A percentile compares a stretch with the other conserved stretches of the same genome.
These are phyloP conservation scores for Tarenaya hassleriana DNA, from an alignment of 345 rosid genomes.

Conservation along the genomic window DNA sequence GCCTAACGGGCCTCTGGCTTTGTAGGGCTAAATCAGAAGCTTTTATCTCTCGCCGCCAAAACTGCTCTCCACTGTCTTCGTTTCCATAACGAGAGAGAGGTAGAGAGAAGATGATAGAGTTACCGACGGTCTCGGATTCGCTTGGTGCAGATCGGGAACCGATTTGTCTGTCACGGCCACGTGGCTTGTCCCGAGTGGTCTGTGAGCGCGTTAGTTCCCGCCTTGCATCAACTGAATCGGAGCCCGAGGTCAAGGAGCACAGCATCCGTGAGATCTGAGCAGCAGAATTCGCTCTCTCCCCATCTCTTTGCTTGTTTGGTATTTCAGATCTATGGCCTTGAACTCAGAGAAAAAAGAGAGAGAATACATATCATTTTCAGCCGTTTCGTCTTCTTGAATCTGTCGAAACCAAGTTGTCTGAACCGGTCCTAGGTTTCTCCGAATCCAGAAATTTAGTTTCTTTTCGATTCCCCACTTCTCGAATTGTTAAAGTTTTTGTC, in stretches of 20 bases:
- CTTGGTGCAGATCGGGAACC: constrained; percentile 99
- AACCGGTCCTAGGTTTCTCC: not conserved
- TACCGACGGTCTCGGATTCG: constrained; percentile 85
- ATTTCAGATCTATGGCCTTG: no score
- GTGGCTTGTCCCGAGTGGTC: constrained; percentile 23
- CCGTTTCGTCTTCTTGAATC: not conserved
- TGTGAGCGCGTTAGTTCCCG: constrained; percentile 57
- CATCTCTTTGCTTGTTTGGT: no score
- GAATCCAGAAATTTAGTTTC: not conserved
- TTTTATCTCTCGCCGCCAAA: constrained; percentile 6
- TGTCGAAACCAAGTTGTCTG: not conserved
- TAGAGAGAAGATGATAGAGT: constrained; percentile 21
- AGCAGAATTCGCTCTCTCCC: no score
- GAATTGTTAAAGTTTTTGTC: no score
- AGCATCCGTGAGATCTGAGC: constrained; percentile 37
- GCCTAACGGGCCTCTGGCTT: not conserved
- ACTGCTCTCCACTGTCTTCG: not conserved
- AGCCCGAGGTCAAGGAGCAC: constrained; percentile 53
- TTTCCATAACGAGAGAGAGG: not conserved
- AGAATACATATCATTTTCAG: no score
- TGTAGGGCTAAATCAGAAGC: not conserved
- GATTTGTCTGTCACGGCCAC: constrained; percentile 32
- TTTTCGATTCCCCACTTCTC: no score
- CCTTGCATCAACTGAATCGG: constrained; percentile 99
- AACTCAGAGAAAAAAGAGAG: not conserved